These are phyloP conservation scores for Centrapalus pauciflorus DNA, from an alignment of 129 eudicot genomes.

Conservation along the genomic window DNA sequence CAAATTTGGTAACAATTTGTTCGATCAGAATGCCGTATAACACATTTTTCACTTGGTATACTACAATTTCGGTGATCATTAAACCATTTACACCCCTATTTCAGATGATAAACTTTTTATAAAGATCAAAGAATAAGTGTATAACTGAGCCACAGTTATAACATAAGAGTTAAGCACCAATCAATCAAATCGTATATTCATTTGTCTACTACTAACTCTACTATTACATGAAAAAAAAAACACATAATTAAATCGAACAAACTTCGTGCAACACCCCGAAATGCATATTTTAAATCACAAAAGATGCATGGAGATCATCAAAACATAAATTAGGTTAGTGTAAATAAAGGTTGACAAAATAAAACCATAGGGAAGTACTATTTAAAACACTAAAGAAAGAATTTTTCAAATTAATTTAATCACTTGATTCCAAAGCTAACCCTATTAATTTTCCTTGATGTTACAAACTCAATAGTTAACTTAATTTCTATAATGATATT, in stretches of 20 bases:
- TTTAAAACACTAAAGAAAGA: neutral
- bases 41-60: slow-evolving; percentile 6
- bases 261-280: neutral
- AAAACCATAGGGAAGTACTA: neutral
- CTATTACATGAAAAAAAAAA: too few species aligned
- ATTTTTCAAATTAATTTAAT: neutral
- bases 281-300: neutral
- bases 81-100: neutral
- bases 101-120: neutral
- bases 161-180: neutral
- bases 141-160: neutral
- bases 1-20: slow-evolving; percentile 3
- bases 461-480: too few species aligned
- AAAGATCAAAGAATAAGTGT: neutral
- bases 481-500: neutral
- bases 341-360: neutral
- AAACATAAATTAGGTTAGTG: neutral
- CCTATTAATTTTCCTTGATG: too few species aligned
- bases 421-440: too few species aligned
- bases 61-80: neutral
- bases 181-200: neutral
- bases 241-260: too few species aligned
- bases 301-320: neutral
- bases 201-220: too few species aligned
- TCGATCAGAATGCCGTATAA: neutral